These are phyloP conservation scores for Herpomyces periplanetae DNA, from an alignment of 2,329 filamentous ascomycete genomes.

Conservation along the genomic window DNA sequence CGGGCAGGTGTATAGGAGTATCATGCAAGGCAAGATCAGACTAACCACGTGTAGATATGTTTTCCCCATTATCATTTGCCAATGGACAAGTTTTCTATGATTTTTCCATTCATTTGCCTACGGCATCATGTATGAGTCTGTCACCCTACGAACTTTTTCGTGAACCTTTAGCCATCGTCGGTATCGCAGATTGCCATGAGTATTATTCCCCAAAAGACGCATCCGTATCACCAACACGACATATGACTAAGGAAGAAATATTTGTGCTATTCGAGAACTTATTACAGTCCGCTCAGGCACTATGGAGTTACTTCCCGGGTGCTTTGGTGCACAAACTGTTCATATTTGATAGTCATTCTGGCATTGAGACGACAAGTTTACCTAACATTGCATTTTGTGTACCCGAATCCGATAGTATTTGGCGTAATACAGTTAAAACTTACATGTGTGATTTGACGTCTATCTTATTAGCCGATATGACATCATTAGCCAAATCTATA, in stretches of 20 bases:
- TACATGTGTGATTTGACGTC: constrained; percentile 11
- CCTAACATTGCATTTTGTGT: constrained; percentile 27
- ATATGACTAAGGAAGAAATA: constrained; percentile 6
- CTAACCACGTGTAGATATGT: constrained; percentile 25
- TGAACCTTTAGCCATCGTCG: constrained; percentile 44
- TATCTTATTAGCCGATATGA: constrained; percentile 11
- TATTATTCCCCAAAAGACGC: constrained; percentile 4
- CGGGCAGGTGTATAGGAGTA: constrained; percentile 1
- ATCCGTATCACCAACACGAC: constrained; percentile 3
- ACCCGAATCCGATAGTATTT: constrained; percentile 23
- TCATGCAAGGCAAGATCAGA: constrained; percentile 5
- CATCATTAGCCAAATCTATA: constrained; percentile 11
- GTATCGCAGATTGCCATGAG: constrained; percentile 42
- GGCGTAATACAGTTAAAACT: constrained; percentile 21
- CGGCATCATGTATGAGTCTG: constrained; percentile 27
- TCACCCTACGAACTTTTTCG: constrained; percentile 68
- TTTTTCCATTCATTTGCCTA: constrained; percentile 35
- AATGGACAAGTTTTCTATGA: constrained; percentile 59
- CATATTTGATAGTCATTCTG: constrained; percentile 29
- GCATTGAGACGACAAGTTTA: constrained; percentile 13
- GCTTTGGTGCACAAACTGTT: constrained; percentile 38
- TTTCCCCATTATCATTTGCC: constrained; percentile 59
- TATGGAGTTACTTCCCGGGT: constrained; percentile 31
- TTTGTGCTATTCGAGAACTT: constrained; percentile 17
- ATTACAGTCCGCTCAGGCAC: too few relatives aligned